phyloP scores from a whole-genome alignment of 257 asterid genomes.

The Solanum ossicruentum region DNA sequence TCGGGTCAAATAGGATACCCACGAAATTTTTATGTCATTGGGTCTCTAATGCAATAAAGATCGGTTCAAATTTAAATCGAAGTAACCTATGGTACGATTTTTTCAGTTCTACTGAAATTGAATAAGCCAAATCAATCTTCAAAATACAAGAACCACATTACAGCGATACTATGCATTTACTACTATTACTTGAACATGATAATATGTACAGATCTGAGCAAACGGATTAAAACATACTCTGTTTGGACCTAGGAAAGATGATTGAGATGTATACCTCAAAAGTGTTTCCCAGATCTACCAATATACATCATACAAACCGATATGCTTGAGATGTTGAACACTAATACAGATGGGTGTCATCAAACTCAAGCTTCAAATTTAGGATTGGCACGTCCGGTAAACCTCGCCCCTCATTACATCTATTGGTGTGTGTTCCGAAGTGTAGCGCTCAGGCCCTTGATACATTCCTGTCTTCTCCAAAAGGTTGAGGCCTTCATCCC shows the following conservation, averaged over 20 bases:
- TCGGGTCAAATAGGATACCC: not conserved
- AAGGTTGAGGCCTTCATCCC: constrained; percentile 73
- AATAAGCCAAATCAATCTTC: not conserved
- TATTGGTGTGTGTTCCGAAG: constrained; percentile 74
- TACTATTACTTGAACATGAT: not conserved
- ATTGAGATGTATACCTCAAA: not conserved
- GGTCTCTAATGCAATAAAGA: not conserved
- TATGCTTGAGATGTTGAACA: not conserved
- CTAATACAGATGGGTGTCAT: not conserved
- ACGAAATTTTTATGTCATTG: not conserved
- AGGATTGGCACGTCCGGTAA: constrained; percentile 61
- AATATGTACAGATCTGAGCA: not conserved
- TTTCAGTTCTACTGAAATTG: not conserved
- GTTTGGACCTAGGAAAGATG: not conserved
- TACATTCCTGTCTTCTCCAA: constrained; percentile 85
- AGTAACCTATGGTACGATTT: not conserved
- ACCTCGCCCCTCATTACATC: constrained; percentile 89
- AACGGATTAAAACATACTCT: not conserved
- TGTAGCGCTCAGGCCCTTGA: constrained; percentile 75
- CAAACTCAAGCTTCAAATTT: not conserved
- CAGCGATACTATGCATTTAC: not conserved
- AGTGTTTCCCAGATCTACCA: not conserved
- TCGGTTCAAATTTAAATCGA: not conserved
- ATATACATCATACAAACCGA: not conserved
- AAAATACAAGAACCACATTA: not conserved